Conservation (phyloP, 495 filamentous ascomycete genomes). For the Trichocladium antarcticum region DNA sequence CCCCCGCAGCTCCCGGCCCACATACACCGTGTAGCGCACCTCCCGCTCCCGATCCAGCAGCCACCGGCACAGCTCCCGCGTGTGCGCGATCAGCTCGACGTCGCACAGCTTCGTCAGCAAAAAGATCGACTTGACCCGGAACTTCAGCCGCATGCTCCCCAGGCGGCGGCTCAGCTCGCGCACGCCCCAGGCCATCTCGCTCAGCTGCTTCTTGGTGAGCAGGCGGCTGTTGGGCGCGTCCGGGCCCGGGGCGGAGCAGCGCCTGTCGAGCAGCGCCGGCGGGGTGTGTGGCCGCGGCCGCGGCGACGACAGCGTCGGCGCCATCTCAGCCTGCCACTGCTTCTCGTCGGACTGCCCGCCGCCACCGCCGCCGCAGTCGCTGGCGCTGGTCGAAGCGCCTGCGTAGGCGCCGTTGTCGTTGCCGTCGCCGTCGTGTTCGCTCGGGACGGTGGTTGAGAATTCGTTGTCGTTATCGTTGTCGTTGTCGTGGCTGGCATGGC, state of each 20-base stretch:
- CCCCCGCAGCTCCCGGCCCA: conserved; percentile 61
- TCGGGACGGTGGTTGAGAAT: background rate
- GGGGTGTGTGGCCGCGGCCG: too few species aligned
- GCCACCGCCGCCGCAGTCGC: conserved; percentile 1
- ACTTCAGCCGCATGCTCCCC: conserved; percentile 63
- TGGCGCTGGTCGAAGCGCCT: background rate
- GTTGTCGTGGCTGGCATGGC: too few species aligned
- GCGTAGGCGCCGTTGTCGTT: background rate
- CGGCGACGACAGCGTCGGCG: too few species aligned
- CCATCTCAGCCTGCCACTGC: conserved; percentile 32
- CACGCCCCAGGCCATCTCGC: conserved; percentile 93
- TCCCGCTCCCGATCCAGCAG: conserved; percentile 66
- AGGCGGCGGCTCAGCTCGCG: conserved; percentile 80
- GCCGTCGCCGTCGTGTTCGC: background rate
- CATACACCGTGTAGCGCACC: conserved; percentile 60
- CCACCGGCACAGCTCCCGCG: conserved; percentile 70
- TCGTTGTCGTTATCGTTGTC: background rate
- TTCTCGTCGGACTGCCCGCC: conserved; percentile 37
- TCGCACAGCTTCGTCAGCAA: conserved; percentile 84
- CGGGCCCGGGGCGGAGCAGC: background rate
- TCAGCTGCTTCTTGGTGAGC: conserved; percentile 83
- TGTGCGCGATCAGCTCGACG: conserved; percentile 64
- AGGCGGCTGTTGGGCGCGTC: conserved; percentile 41
- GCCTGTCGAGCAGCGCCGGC: conserved; percentile 19
- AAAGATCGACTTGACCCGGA: conserved; percentile 74